Base-by-base conservation (phyloP, 129 eudicot genomes). In the Flaveria robusta region DNA sequence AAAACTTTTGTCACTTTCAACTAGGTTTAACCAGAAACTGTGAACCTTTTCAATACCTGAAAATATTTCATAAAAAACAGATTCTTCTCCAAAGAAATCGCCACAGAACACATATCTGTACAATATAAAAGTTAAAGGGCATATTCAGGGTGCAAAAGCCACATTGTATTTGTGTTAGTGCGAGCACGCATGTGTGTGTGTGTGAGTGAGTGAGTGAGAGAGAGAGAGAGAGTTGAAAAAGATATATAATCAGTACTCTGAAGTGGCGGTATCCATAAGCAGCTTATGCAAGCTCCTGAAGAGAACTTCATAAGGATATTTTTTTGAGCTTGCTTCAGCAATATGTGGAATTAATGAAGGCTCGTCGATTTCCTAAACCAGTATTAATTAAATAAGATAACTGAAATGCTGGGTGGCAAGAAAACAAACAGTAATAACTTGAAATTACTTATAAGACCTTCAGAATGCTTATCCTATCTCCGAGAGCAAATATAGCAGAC, bases 291-390 rank as follows among this genome's bases (percentile, higher is more conserved):
- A 86, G 85, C 98, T 94, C 87, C 98, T 86, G 81, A 94, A 94
- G 75, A 94, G 98, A 76, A 94, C 97, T 91, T 94, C 98, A 87
- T 94, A 94, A 56, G 98, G 98, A 85, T 91, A 94, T 84, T 94
- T 94, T 78, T 81, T 86, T 68, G 97, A 86, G 83, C 91, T 94
- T 68, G 98, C 98, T 89, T 94, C 98, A 71, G 98, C 98, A 63
- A 94, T 94, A 86, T 94, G 98, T 54, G 98, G 98, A 80, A 94
- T 94, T 76, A 94, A 83, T 14, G 97, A 91, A 81, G 97, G 91
- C 87, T 94, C 97, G 1, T 94, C 98, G 69, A 91, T 94, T 86
- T 91, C 97, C 98, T 94, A 87, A 59, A 70, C 16, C 54, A 59
- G 24, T 24, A 86, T 50, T 43, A 12, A 46, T 9, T 64, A 56